A percentile compares a stretch with the other conserved stretches of the same genome.
These are phyloP conservation scores for Acanthamoeba castellanii DNA, from an alignment of 208 protist species.

Conservation along the genomic window DNA sequence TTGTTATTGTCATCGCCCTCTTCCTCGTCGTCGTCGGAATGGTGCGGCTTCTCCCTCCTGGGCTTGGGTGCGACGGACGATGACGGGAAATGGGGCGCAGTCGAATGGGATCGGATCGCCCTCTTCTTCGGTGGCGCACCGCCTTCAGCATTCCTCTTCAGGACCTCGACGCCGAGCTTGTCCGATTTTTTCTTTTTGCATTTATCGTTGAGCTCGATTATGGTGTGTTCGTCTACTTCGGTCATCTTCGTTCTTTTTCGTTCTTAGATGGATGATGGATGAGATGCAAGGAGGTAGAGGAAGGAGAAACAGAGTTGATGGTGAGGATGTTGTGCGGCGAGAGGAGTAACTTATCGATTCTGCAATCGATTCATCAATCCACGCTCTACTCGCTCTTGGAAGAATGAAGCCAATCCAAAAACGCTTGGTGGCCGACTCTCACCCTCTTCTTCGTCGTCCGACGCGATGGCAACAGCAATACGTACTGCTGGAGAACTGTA, in stretches of 20 bases:
- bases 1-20: background rate
- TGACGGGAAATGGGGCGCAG: background rate
- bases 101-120: background rate
- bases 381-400: no score
- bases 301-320: background rate
- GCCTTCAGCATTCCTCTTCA: background rate
- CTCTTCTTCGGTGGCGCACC: background rate
- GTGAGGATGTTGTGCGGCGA: background rate
- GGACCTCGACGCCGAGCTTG: background rate
- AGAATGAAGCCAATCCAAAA: no score
- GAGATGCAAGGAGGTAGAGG: background rate
- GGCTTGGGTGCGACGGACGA: background rate
- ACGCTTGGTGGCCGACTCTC: background rate
- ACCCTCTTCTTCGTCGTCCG: background rate
- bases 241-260: background rate
- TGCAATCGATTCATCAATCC: background rate
- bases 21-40: conserved; percentile 18
- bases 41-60: conserved; percentile 21
- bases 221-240: background rate
- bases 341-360: background rate
- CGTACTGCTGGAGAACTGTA: no score
- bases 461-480: no score
- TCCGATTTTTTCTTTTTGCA: background rate
- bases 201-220: background rate
- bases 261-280: background rate